phyloP scores from a whole-genome alignment of 345 rosid species.

The Barbarea vulgaris region DNA sequence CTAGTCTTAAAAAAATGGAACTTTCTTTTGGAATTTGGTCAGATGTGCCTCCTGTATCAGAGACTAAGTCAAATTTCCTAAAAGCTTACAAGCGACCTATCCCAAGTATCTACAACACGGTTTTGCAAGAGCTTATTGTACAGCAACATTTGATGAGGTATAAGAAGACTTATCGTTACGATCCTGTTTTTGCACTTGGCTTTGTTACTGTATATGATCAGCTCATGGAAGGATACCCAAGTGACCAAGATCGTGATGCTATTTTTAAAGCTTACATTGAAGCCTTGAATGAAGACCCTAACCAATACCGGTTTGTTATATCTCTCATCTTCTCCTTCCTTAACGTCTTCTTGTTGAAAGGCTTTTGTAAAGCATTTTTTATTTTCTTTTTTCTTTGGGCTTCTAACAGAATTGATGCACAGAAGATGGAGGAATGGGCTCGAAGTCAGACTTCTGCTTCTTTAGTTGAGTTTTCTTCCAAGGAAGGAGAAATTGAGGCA shows the following conservation, averaged over 20 bases:
- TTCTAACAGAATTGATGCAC: slow-evolving; percentile 68
- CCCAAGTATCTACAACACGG: slow-evolving; percentile 88
- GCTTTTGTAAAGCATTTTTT: background rate
- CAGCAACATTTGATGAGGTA: slow-evolving; percentile 96
- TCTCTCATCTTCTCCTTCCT: background rate
- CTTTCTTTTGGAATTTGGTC: background rate
- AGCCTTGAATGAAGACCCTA: slow-evolving; percentile 87
- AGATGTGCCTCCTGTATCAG: slow-evolving; percentile 87
- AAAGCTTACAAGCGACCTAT: slow-evolving; percentile 85
- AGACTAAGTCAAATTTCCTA: slow-evolving; percentile 80
- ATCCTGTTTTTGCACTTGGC: slow-evolving; percentile 93
- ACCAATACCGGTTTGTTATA: slow-evolving; percentile 73
- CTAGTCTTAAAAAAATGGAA: background rate
- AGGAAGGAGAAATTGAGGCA: slow-evolving; percentile 86
- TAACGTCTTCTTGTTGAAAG: background rate
- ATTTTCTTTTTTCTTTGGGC: background rate
- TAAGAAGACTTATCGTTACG: slow-evolving; percentile 79
- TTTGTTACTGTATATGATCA: slow-evolving; percentile 93
- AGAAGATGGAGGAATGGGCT: slow-evolving; percentile 95
- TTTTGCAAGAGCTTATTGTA: slow-evolving; percentile 87
- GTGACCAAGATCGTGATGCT: slow-evolving; percentile 85
- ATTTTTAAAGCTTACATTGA: slow-evolving; percentile 80
- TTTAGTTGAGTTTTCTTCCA: slow-evolving; percentile 67
- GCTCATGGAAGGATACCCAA: slow-evolving; percentile 98
- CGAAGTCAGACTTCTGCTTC: slow-evolving; percentile 65